Percentiles rank a stretch among this genome's conserved stretches.
These are phyloP conservation scores for Fraxinus ornus DNA, from an alignment of 305 asterid species.

Conservation along the genomic window DNA sequence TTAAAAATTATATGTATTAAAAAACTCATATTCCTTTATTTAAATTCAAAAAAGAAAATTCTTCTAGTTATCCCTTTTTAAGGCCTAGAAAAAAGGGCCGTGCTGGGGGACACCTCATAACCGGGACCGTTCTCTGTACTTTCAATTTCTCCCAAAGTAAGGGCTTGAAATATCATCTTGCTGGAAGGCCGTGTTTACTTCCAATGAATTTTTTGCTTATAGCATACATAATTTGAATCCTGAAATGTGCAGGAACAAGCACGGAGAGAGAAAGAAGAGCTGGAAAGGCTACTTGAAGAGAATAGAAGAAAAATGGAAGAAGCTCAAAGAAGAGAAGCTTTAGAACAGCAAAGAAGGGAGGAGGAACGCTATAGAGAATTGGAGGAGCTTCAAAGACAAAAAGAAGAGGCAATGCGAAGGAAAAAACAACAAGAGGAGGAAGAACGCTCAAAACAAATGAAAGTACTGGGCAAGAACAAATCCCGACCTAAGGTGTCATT, in stretches of 20 bases:
- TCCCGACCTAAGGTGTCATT: slow-evolving; percentile 89
- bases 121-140: not conserved
- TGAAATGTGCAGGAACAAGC: slow-evolving; percentile 66
- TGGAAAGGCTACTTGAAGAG: too few relatives aligned
- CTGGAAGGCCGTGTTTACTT: not conserved
- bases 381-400: slow-evolving; percentile 89
- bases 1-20: not conserved
- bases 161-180: not conserved
- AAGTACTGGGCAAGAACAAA: slow-evolving; percentile 86
- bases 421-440: slow-evolving; percentile 90
- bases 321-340: slow-evolving; percentile 43
- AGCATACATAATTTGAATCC: not conserved
- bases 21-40: not conserved
- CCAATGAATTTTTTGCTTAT: not conserved
- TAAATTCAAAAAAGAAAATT: not conserved
- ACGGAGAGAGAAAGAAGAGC: slow-evolving; percentile 43
- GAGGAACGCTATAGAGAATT: slow-evolving; percentile 80
- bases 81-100: not conserved
- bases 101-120: not conserved
- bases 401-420: slow-evolving; percentile 77
- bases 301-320: too few relatives aligned
- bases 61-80: not conserved
- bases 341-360: slow-evolving; percentile 70
- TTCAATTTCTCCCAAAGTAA: not conserved
- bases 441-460: slow-evolving; percentile 87